Evolutionary conservation across 441 rosid genomes (phyloP).

Genomic region (Corymbia calophylla): DNA sequence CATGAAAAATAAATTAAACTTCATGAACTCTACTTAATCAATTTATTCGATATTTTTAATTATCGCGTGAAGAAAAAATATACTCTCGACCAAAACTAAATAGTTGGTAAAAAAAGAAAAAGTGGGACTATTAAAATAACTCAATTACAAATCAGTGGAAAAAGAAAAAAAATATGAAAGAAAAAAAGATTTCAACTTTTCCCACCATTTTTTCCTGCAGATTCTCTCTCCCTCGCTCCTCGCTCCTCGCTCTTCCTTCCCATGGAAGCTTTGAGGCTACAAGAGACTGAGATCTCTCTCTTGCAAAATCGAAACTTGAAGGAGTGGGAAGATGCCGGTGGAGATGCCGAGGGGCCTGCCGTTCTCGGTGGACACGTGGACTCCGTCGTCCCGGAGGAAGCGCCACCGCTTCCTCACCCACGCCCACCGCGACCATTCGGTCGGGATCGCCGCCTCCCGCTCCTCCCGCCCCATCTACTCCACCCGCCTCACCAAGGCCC

Average conservation of each 20-base stretch:
- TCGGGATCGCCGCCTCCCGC: slow-evolving; percentile 43
- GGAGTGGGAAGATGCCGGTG: slow-evolving; percentile 34
- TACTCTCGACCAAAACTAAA: background rate
- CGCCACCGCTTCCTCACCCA: slow-evolving; percentile 79
- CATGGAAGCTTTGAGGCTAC: slow-evolving; percentile 1
- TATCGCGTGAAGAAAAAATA: background rate
- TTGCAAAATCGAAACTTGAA: background rate
- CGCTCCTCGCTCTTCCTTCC: background rate
- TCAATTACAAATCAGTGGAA: too few relatives aligned
- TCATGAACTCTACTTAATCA: background rate
- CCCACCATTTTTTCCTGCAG: background rate
- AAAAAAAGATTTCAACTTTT: background rate
- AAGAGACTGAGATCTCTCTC: background rate
- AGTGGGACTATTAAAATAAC: background rate
- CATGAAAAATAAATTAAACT: background rate
- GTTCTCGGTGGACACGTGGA: slow-evolving; percentile 80
- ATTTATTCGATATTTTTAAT: background rate
- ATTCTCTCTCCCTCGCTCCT: background rate
- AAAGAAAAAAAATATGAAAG: background rate
- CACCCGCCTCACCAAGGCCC: slow-evolving; percentile 53
- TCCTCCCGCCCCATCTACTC: slow-evolving; percentile 57
- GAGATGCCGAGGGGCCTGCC: slow-evolving; percentile 90
- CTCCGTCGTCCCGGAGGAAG: slow-evolving; percentile 42
- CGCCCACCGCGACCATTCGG: slow-evolving; percentile 75
- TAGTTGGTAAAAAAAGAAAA: background rate